Conservation (phyloP, 768 basidiomycete genomes). For the Mycena venus region DNA sequence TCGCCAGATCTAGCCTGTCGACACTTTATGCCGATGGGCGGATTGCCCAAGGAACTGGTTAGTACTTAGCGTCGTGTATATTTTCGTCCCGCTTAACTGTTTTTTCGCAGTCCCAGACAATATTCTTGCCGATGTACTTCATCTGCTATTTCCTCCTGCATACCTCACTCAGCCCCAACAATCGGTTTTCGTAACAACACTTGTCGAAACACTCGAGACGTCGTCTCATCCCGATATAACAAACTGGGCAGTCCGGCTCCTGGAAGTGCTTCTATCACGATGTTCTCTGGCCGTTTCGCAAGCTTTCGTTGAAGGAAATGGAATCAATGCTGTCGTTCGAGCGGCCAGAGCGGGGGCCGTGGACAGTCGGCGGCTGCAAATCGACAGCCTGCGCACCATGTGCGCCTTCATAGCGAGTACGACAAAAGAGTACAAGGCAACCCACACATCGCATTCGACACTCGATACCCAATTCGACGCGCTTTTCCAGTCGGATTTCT, state of each 20-base stretch:
- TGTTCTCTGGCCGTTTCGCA: constrained; percentile 43
- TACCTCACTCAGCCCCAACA: constrained; percentile 40
- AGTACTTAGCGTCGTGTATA: not conserved
- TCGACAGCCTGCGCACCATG: constrained; percentile 54
- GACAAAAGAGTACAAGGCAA: constrained; percentile 30
- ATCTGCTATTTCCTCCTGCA: constrained; percentile 50
- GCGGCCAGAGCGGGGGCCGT: constrained; percentile 49
- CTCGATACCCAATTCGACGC: constrained; percentile 39
- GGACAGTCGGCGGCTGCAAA: constrained; percentile 53
- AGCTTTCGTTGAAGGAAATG: constrained; percentile 49
- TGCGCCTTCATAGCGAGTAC: constrained; percentile 51
- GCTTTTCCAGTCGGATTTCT: constrained; percentile 54
- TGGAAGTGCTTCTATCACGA: constrained; percentile 46
- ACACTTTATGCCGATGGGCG: constrained; percentile 51
- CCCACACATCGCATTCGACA: not conserved
- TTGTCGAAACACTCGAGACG: constrained; percentile 46
- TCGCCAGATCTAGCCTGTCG: constrained; percentile 50
- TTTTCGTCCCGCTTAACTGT: not conserved
- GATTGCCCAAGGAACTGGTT: constrained; percentile 42
- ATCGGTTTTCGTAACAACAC: constrained; percentile 44
- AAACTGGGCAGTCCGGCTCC: constrained; percentile 50
- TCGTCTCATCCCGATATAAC: constrained; percentile 48
- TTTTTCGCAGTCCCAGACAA: constrained; percentile 40
- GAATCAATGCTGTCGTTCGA: constrained; percentile 50
- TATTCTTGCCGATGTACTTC: constrained; percentile 51